Percentiles rank a stretch among this genome's conserved stretches.
Evolutionary conservation across 2,329 filamentous ascomycete species (phyloP).

Genomic region (Neocatenulostroma microsporum): DNA sequence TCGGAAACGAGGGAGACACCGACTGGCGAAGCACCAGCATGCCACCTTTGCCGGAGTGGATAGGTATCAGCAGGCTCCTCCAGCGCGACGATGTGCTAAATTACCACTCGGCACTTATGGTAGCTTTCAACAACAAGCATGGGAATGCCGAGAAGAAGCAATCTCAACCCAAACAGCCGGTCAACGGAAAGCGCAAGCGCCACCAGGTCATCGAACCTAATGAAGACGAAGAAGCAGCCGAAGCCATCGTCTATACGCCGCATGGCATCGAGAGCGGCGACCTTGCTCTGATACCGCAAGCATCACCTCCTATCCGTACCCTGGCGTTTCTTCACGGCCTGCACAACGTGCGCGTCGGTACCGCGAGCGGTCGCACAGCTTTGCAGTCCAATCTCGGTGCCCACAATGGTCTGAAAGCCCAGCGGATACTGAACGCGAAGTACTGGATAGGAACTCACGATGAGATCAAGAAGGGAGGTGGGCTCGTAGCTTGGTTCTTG

Average conservation of each 20-base stretch:
- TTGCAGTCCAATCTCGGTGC: conserved; percentile 59
- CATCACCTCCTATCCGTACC: conserved; percentile 42
- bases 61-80: conserved; percentile 53
- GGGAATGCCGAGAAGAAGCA: conserved; percentile 5
- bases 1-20: conserved; percentile 28
- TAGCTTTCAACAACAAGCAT: conserved; percentile 43
- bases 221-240: conserved; percentile 33
- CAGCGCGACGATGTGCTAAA: conserved; percentile 49
- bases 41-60: conserved; percentile 49
- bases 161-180: conserved; percentile 18
- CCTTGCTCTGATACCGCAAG: conserved; percentile 38
- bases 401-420: conserved; percentile 52
- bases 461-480: conserved; percentile 53
- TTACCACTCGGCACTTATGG: conserved; percentile 55
- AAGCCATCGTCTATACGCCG: conserved; percentile 57
- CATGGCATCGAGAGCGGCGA: conserved; percentile 48
- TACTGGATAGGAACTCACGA: conserved; percentile 63
- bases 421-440: conserved; percentile 44
- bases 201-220: conserved; percentile 11
- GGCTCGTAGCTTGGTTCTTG: conserved; percentile 48
- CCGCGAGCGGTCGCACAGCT: conserved; percentile 21
- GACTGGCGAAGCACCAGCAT: conserved; percentile 43
- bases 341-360: conserved; percentile 50
- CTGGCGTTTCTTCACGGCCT: conserved; percentile 58
- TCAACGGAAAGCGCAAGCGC: background rate